Conservation (phyloP, 108 stramenopile species). For the Mayamaea pseudoterrestris region DNA sequence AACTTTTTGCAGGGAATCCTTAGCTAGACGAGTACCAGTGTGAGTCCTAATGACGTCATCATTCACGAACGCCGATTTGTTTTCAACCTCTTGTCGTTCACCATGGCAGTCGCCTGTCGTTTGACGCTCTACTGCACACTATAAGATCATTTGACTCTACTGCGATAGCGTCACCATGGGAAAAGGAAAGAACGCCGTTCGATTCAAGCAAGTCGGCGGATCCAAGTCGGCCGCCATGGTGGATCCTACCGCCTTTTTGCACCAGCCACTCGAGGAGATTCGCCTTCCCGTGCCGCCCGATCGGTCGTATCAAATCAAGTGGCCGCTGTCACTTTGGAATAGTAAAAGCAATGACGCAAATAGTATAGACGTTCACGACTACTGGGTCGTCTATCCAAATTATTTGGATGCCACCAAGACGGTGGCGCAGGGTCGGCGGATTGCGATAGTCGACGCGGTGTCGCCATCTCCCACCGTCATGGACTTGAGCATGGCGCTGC, state of each 20-base stretch:
- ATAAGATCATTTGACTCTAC: too few species aligned
- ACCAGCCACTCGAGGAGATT: conserved; percentile 54
- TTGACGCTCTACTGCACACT: too few species aligned
- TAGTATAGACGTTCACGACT: conserved; percentile 43
- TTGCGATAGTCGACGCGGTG: conserved; percentile 46
- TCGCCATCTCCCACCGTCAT: conserved; percentile 44
- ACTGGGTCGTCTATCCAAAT: conserved; percentile 57
- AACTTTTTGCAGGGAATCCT: too few species aligned
- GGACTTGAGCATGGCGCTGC: conserved; percentile 62
- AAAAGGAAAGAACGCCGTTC: conserved; percentile 50
- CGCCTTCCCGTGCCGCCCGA: conserved; percentile 48
- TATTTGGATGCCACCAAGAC: conserved; percentile 76
- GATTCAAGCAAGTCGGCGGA: conserved; percentile 63
- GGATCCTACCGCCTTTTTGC: conserved; percentile 43
- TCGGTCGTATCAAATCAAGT: conserved; percentile 49
- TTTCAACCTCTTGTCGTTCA: too few species aligned
- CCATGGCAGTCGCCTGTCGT: too few species aligned
- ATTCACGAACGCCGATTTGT: too few species aligned
- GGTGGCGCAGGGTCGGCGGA: conserved; percentile 46
- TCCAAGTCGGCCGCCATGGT: conserved; percentile 45
- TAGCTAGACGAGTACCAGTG: too few species aligned
- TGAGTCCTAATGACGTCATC: too few species aligned
- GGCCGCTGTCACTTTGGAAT: too few species aligned
- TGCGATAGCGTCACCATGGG: too few species aligned
- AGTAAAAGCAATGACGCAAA: conserved; percentile 64